Conservation (phyloP, 768 basidiomycete genomes). For the Russula ochroleuca region DNA sequence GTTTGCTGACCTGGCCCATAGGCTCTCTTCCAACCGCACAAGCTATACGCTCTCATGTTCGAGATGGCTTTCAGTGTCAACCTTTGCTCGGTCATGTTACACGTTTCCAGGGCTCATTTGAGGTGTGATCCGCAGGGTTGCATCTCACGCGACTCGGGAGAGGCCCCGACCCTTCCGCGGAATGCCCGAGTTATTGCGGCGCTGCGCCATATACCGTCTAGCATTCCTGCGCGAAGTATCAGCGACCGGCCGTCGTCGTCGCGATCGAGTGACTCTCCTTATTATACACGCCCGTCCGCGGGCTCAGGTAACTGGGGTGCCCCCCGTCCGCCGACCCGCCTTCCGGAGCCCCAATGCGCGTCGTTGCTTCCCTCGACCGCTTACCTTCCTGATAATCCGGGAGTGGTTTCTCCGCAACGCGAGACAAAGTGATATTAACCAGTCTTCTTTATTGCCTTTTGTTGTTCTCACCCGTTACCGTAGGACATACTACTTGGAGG, state of each 20-base stretch:
- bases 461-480: conserved; percentile 6
- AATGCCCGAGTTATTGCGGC: conserved; percentile 6
- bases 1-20: conserved; percentile 23
- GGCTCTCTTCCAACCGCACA: conserved; percentile 17
- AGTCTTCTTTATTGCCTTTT: not conserved
- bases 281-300: conserved; percentile 22
- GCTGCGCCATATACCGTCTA: not conserved
- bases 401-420: conserved; percentile 18
- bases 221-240: conserved; percentile 11
- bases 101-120: conserved; percentile 15
- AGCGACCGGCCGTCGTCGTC: conserved; percentile 27
- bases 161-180: conserved; percentile 11
- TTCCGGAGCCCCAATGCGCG: conserved; percentile 17
- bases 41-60: conserved; percentile 17
- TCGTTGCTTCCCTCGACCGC: conserved; percentile 17
- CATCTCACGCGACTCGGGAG: conserved; percentile 4
- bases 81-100: conserved; percentile 17
- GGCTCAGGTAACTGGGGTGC: conserved; percentile 23
- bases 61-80: conserved; percentile 13
- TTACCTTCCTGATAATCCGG: conserved; percentile 19
- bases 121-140: conserved; percentile 17
- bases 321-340: conserved; percentile 21
- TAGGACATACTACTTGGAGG: conserved; percentile 68
- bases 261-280: conserved; percentile 22
- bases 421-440: conserved; percentile 27